Percentiles rank a stretch among this genome's conserved stretches.
phyloP scores from a whole-genome alignment of 495 filamentous ascomycete genomes.

The Hyaloscypha hepaticicola region DNA sequence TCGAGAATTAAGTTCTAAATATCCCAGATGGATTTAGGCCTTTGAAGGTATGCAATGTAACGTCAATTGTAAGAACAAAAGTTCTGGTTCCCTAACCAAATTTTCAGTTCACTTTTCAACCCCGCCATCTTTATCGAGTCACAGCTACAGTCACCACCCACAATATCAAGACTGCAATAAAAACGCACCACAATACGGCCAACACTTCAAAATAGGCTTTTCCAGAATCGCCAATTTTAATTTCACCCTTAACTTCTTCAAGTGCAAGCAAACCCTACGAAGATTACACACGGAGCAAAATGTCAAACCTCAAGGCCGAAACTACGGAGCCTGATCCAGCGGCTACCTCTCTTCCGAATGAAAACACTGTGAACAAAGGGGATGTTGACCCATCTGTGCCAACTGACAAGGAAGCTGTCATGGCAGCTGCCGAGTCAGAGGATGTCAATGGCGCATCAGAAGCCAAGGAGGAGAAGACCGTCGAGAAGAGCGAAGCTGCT shows the following conservation, averaged over 20 bases:
- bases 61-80: not conserved
- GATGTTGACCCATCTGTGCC: constrained; percentile 25
- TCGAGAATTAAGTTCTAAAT: not conserved
- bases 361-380: constrained; percentile 32
- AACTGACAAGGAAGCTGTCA: constrained; percentile 10
- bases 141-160: constrained; percentile 11
- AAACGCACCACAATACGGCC: not conserved
- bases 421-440: constrained; percentile 6
- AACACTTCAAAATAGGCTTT: not conserved
- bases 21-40: not conserved
- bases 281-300: not conserved
- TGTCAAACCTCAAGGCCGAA: constrained; percentile 22
- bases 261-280: not conserved
- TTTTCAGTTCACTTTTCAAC: constrained; percentile 9
- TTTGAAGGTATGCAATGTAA: not conserved
- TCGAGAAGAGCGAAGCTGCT: not conserved
- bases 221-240: not conserved
- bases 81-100: too few relatives aligned
- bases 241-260: not conserved
- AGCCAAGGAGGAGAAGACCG: constrained; percentile 4
- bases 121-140: constrained; percentile 28
- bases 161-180: not conserved
- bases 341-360: constrained; percentile 33
- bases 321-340: constrained; percentile 26
- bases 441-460: constrained; percentile 20